A percentile compares a stretch with the other conserved stretches of the same genome.
Conservation (phyloP, 495 filamentous ascomycete species). For the Neurospora terricola region DNA sequence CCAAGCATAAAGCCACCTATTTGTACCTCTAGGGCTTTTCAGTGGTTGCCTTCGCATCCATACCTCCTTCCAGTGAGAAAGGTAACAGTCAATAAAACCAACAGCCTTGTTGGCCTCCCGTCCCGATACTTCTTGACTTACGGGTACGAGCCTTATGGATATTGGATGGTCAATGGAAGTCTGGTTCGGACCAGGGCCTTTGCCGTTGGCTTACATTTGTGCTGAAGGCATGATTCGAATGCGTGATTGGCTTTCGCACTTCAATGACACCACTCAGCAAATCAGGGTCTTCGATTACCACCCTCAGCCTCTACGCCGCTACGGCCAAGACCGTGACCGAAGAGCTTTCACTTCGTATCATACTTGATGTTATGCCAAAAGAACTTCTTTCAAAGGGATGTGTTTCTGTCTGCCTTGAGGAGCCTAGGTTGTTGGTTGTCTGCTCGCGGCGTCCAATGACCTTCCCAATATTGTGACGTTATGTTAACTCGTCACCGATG, state of each 20-base stretch:
- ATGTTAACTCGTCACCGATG: not conserved
- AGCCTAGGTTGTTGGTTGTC: not conserved
- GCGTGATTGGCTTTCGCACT: not conserved
- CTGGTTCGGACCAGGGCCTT: not conserved
- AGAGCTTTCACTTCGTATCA: not conserved
- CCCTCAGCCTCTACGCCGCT: not conserved
- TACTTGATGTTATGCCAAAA: not conserved
- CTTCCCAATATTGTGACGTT: not conserved
- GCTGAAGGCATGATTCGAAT: not conserved
- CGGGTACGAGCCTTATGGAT: not conserved
- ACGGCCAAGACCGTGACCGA: not conserved
- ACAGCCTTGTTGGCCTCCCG: not conserved
- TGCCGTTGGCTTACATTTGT: not conserved
- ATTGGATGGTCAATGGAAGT: not conserved
- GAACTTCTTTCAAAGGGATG: not conserved
- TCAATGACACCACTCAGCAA: not conserved
- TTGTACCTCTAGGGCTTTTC: not conserved
- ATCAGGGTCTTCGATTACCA: not conserved
- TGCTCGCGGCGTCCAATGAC: not conserved
- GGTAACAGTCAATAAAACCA: not conserved
- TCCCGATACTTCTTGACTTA: not conserved
- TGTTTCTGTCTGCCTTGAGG: not conserved
- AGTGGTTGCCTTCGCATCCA: not conserved
- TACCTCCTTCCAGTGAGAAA: not conserved
- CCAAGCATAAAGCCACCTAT: not conserved